Evolutionary conservation across 106 monocot genomes (phyloP), one percentile per base, ranked within the genome.

Genomic region (Acorus gramineus): DNA sequence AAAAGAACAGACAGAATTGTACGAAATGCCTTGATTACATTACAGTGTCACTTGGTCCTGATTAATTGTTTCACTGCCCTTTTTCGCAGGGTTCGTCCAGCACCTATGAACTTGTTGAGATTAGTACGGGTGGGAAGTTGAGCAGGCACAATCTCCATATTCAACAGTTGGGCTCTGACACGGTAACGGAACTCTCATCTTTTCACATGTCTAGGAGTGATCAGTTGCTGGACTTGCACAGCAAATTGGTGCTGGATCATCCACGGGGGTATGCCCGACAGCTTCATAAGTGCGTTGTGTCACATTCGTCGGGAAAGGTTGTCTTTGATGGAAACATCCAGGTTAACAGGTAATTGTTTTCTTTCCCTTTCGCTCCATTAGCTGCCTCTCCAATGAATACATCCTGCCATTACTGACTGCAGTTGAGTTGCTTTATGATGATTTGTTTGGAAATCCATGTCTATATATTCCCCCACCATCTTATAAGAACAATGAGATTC

Each of bases 141-240:
- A 88, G 87, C 75, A 85, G 91, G 65, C 96, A 98, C 73, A 98
- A 85, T 74, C 82, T 98, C 9, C 87, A 98, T 54, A 66, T 98
- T 47, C 80, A 91, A 65, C 96, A 98, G 65, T 50, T 87, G 48
- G 96, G 96, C 51, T 70, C 91, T 14, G 87, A 91, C 50, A 98
- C 96, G n/a, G 69, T 68, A 11, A 91, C 91, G 46, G 75, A 91
- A 50, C 60, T 91, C 46, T 73, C 96, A 52, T 61, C 96, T 60
- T 81, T 98, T 60, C 82, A 98, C 61, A 63, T 87, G 48, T 78
- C 85, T 70, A 86, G 70, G 48, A 78, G 50, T 44, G 79, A 98
- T 62, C 96, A 98, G 63, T 91, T 74, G 43, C 96, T 91, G 69
- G 96, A 98, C 79, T 66, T 98, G n/a, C 96, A 98, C 58, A 98